Evolutionary conservation across 176 grass and related monocot genomes (phyloP).

Genomic region (Areca catechu): DNA sequence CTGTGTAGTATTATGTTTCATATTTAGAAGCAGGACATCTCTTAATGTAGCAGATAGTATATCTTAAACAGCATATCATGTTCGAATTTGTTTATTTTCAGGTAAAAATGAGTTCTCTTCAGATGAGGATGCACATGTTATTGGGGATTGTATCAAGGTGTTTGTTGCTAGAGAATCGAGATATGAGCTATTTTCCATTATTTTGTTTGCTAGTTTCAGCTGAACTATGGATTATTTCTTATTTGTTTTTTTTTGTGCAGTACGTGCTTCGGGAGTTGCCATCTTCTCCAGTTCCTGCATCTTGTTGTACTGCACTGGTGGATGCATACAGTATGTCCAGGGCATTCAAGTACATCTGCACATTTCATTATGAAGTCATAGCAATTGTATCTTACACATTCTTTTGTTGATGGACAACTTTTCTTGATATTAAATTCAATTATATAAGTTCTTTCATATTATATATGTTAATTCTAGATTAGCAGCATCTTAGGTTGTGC

Average conservation of each 20-base stretch:
- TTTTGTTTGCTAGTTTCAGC: too few species aligned
- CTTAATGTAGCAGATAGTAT: not conserved
- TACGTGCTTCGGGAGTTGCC: constrained; percentile 89
- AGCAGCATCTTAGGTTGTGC: too few species aligned
- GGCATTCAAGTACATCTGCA: too few species aligned
- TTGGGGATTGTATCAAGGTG: constrained; percentile 99
- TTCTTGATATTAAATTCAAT: too few species aligned
- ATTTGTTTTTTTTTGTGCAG: constrained; percentile 18
- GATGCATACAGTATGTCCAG: constrained; percentile 62
- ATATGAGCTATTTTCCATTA: too few species aligned
- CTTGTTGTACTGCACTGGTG: constrained; percentile 78
- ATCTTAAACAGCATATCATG: too few species aligned
- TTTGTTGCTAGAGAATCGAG: constrained; percentile 14
- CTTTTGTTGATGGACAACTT: too few species aligned
- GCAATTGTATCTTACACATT: too few species aligned
- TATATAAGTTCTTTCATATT: too few species aligned
- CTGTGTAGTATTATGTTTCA: not conserved
- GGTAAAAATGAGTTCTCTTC: constrained; percentile 82
- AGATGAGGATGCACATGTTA: constrained; percentile 94
- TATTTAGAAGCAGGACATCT: not conserved
- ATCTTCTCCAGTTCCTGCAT: constrained; percentile 67
- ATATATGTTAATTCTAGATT: too few species aligned
- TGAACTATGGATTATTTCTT: too few species aligned
- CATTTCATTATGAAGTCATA: too few species aligned
- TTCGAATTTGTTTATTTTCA: constrained; percentile 26